Conservation (phyloP, 306 rosid species). For the Quillaja saponaria region DNA sequence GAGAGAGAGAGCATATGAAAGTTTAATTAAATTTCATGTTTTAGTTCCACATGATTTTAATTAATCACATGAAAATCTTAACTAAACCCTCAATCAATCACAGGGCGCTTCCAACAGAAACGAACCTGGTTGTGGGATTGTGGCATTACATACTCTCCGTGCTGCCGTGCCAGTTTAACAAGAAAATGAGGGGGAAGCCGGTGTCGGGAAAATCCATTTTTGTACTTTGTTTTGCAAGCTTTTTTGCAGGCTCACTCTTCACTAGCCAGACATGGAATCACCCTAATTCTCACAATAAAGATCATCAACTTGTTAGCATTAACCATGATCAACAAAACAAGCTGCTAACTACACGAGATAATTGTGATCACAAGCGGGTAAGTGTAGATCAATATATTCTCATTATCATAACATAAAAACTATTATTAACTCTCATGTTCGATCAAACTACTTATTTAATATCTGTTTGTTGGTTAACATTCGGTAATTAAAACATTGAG, state of each 20-base stretch:
- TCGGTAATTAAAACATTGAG: no score
- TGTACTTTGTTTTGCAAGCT: slow-evolving; percentile 62
- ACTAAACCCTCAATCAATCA: background rate
- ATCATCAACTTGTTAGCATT: slow-evolving; percentile 22
- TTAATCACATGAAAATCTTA: slow-evolving; percentile 25
- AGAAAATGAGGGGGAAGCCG: slow-evolving; percentile 61
- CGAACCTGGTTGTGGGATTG: slow-evolving; percentile 12
- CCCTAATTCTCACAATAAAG: slow-evolving; percentile 32
- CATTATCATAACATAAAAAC: no score
- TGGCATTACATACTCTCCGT: slow-evolving; percentile 16
- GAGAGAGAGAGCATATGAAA: no score
- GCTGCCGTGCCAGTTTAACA: slow-evolving; percentile 20
- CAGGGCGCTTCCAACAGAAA: slow-evolving; percentile 30
- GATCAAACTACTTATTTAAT: no score
- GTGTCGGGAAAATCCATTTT: slow-evolving; percentile 55
- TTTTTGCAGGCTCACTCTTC: slow-evolving; percentile 71
- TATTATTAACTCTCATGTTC: no score
- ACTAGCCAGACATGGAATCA: slow-evolving; percentile 63
- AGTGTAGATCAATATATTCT: slow-evolving; percentile 9
- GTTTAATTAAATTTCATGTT: no score
- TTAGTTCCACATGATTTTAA: no score
- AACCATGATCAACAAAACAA: slow-evolving; percentile 5
- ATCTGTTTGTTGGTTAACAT: no score
- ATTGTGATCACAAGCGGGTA: slow-evolving; percentile 56
- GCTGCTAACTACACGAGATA: slow-evolving; percentile 12